Conservation (phyloP, 352 stramenopile species). For the Plasmopara halstedii region DNA sequence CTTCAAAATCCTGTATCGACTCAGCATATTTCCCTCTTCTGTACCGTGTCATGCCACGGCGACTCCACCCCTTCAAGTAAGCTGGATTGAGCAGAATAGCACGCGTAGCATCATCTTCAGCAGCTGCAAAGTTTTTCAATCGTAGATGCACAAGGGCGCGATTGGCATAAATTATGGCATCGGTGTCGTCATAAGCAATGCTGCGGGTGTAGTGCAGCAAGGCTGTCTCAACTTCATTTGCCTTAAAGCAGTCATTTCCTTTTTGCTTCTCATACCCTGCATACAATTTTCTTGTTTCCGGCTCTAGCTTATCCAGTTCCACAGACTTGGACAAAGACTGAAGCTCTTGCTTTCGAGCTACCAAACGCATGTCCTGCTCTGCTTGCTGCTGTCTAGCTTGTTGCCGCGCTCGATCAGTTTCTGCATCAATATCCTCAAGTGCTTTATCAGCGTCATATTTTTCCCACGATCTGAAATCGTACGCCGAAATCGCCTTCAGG, state of each 20-base stretch:
- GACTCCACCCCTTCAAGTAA: constrained; percentile 84
- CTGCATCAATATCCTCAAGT: constrained; percentile 61
- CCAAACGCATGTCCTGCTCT: constrained; percentile 27
- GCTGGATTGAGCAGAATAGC: constrained; percentile 69
- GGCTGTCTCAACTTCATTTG: constrained; percentile 78
- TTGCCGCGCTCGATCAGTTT: constrained; percentile 32
- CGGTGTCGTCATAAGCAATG: constrained; percentile 70
- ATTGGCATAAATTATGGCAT: constrained; percentile 82
- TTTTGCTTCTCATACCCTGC: constrained; percentile 87
- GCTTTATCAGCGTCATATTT: constrained; percentile 86
- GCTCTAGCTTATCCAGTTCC: constrained; percentile 42
- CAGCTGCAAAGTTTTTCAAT: constrained; percentile 74
- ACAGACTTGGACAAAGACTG: constrained; percentile 53
- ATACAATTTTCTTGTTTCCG: constrained; percentile 43
- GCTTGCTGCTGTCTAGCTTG: constrained; percentile 29
- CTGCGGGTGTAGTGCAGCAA: constrained; percentile 86
- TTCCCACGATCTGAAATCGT: constrained; percentile 90
- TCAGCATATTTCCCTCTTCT: constrained; percentile 79
- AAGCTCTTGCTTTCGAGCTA: constrained; percentile 44
- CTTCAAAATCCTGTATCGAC: constrained; percentile 75
- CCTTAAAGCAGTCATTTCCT: constrained; percentile 90
- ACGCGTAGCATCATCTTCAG: constrained; percentile 79
- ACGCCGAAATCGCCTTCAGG: constrained; percentile 55
- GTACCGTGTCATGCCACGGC: constrained; percentile 85
- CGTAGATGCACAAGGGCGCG: constrained; percentile 75